Evolutionary conservation across 2,329 filamentous ascomycete genomes (phyloP).

Genomic region (Pyrenophora teres): DNA sequence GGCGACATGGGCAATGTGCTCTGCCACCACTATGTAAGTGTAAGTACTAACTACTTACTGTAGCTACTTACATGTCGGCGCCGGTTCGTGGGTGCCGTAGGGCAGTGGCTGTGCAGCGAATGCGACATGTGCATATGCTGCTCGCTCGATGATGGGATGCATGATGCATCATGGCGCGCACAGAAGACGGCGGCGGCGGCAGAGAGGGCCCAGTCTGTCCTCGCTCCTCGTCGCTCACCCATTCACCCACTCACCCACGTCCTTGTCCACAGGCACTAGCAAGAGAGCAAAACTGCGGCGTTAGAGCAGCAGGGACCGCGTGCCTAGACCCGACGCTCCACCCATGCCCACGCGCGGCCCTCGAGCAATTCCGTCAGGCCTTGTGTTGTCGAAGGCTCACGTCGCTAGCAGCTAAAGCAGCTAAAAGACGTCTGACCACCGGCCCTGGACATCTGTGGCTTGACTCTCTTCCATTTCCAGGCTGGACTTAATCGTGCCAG

Average conservation of each 20-base stretch:
- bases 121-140: too few species aligned
- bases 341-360: constrained; percentile 35
- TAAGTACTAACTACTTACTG: too few species aligned
- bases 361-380: constrained; percentile 26
- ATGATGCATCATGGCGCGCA: constrained; percentile 4
- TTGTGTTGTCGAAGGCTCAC: constrained; percentile 18
- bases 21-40: too few species aligned
- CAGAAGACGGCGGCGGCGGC: constrained; percentile 11
- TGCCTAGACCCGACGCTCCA: constrained; percentile 32
- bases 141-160: constrained; percentile 17
- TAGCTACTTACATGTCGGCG: too few species aligned
- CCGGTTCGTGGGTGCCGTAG: constrained; percentile 34
- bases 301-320: constrained; percentile 25
- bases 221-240: not conserved
- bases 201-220: too few species aligned
- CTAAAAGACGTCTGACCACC: constrained; percentile 46
- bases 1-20: constrained; percentile 41
- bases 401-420: constrained; percentile 31
- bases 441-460: constrained; percentile 40
- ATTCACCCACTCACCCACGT: not conserved
- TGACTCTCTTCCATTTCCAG: constrained; percentile 24
- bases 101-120: constrained; percentile 46
- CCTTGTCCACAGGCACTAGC: constrained; percentile 7
- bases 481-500: constrained; percentile 37
- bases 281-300: constrained; percentile 25